Conservation (phyloP, 116 monocot species). For the Posidonia oceanica region DNA sequence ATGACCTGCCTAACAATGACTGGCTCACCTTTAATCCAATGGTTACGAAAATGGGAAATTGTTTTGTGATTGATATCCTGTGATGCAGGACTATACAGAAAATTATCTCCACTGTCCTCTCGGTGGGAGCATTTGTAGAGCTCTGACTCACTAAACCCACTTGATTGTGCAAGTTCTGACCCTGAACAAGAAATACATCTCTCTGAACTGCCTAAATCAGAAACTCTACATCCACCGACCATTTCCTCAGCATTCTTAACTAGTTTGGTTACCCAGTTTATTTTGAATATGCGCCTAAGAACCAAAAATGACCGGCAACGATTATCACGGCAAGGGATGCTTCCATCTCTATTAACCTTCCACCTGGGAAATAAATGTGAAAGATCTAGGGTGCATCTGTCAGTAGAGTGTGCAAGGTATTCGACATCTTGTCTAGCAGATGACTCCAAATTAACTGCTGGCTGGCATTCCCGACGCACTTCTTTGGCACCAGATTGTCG, state of each 20-base stretch:
- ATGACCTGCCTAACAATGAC: slow-evolving; percentile 52
- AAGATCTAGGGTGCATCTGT: slow-evolving; percentile 34
- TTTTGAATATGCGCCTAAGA: slow-evolving; percentile 76
- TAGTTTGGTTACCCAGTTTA: slow-evolving; percentile 90
- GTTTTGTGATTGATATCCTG: slow-evolving; percentile 54
- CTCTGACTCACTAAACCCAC: slow-evolving; percentile 8
- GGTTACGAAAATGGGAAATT: slow-evolving; percentile 49
- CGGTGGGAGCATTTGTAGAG: slow-evolving; percentile 28
- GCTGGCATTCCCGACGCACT: background rate
- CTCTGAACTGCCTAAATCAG: slow-evolving; percentile 18
- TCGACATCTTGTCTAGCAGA: background rate
- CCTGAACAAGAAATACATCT: slow-evolving; percentile 24
- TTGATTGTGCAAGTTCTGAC: slow-evolving; percentile 8
- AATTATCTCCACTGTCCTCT: slow-evolving; percentile 28
- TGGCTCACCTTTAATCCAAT: slow-evolving; percentile 81
- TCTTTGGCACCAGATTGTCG: slow-evolving; percentile 22
- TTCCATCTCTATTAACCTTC: slow-evolving; percentile 70
- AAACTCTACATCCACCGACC: slow-evolving; percentile 75
- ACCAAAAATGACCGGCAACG: slow-evolving; percentile 53
- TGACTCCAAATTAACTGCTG: no score
- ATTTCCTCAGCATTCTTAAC: slow-evolving; percentile 88
- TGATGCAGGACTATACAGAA: slow-evolving; percentile 43
- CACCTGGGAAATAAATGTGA: slow-evolving; percentile 50
- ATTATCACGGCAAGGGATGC: slow-evolving; percentile 65
- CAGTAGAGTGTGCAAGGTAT: slow-evolving; percentile 1